A percentile compares a stretch with the other conserved stretches of the same genome.
These are phyloP conservation scores for Bromus sterilis DNA, from an alignment of 176 grass and related monocot species.

Conservation along the genomic window DNA sequence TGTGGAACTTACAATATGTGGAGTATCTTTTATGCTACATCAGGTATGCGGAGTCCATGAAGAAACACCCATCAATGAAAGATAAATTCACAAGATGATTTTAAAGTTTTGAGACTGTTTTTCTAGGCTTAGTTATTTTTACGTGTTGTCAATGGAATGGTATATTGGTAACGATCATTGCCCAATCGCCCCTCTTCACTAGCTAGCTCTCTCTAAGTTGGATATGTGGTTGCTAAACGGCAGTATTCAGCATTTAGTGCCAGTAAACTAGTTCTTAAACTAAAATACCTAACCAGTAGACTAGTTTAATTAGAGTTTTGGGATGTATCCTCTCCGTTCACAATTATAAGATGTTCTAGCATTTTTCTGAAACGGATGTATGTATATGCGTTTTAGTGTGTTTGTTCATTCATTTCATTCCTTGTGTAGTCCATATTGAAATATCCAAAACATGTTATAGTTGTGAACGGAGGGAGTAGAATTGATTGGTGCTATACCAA, in stretches of 20 bases:
- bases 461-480: no score
- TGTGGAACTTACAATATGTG: constrained; percentile 79
- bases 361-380: no score
- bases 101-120: not conserved
- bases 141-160: not conserved
- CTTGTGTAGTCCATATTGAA: no score
- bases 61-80: not conserved
- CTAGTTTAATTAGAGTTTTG: not conserved
- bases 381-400: no score
- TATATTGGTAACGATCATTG: not conserved
- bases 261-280: constrained; percentile 13
- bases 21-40: constrained; percentile 97
- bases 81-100: not conserved
- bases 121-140: not conserved
- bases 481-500: not conserved
- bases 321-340: no score
- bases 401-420: no score
- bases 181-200: not conserved
- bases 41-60: constrained; percentile 41
- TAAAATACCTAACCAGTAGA: not conserved
- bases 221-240: not conserved
- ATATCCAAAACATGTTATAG: no score
- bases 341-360: no score
- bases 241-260: not conserved
- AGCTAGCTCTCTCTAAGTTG: not conserved